A percentile compares a stretch with the other conserved stretches of the same genome.
Conservation (phyloP, 1,284 basidiomycete genomes). For the Sporisorium exsertum region DNA sequence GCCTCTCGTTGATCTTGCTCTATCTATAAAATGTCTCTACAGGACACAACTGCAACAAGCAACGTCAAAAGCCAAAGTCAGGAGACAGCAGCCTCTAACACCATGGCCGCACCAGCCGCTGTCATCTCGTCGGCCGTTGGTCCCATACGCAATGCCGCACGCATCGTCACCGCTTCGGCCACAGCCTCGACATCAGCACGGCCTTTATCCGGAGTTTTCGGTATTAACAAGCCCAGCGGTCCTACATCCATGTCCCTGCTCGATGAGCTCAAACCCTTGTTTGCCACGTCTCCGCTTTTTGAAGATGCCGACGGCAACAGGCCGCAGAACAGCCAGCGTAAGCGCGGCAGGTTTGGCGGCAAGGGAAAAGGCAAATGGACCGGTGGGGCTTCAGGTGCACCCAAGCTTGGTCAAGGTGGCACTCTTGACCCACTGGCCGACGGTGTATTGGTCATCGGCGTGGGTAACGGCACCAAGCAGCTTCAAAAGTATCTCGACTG, state of each 20-base stretch:
- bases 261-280: conserved; percentile 84
- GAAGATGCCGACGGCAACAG: conserved; percentile 69
- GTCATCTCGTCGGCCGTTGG: conserved; percentile 25
- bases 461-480: conserved; percentile 90
- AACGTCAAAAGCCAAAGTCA: conserved; percentile 2
- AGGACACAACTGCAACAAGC: neutral
- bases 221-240: conserved; percentile 85
- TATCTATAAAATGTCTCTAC: conserved; percentile 16
- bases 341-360: conserved; percentile 48
- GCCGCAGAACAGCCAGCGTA: conserved; percentile 70
- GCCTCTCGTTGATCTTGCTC: neutral
- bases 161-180: conserved; percentile 9
- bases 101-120: conserved; percentile 15
- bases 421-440: conserved; percentile 98
- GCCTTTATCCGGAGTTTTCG: conserved; percentile 84
- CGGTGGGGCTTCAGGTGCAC: conserved; percentile 49
- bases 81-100: conserved; percentile 4
- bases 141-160: conserved; percentile 29
- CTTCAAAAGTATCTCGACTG: conserved; percentile 87
- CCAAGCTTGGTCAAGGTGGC: conserved; percentile 89
- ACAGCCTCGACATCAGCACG: conserved; percentile 63
- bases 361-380: conserved; percentile 50
- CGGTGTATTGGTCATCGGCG: conserved; percentile 86
- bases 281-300: conserved; percentile 84
- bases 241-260: conserved; percentile 90